Evolutionary conservation across 129 eudicot species (phyloP).

Genomic region (Centella asiatica): DNA sequence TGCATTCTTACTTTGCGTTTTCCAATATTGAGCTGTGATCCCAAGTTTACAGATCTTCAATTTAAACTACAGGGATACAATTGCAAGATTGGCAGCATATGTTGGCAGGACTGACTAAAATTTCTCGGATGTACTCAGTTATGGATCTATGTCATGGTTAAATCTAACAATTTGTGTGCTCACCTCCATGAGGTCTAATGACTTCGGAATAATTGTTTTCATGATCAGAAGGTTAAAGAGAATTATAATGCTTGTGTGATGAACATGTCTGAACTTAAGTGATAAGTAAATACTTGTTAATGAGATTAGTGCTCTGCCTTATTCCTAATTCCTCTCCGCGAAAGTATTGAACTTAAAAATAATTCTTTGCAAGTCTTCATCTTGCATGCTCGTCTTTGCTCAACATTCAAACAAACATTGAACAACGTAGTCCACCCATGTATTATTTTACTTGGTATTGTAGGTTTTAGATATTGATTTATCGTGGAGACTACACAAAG

Average conservation of each 20-base stretch:
- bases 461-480: conserved; percentile 84
- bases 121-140: neutral
- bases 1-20: too few species aligned
- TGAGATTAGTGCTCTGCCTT: too few species aligned
- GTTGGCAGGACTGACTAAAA: too few species aligned
- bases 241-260: neutral
- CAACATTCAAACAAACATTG: neutral
- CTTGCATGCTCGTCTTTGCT: neutral
- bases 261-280: neutral
- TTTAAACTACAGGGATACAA: too few species aligned
- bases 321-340: too few species aligned
- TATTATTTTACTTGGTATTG: conserved; percentile 1
- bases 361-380: neutral
- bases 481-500: conserved; percentile 96
- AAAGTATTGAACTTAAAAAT: neutral
- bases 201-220: neutral
- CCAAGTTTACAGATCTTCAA: too few species aligned
- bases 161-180: neutral
- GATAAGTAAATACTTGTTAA: too few species aligned
- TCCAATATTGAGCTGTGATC: too few species aligned
- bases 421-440: neutral
- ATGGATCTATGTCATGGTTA: neutral
- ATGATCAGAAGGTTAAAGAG: neutral
- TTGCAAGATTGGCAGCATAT: too few species aligned
- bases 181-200: too few species aligned